phyloP scores from a whole-genome alignment of 1,139 yeast species.

The Pichia cactophila region DNA sequence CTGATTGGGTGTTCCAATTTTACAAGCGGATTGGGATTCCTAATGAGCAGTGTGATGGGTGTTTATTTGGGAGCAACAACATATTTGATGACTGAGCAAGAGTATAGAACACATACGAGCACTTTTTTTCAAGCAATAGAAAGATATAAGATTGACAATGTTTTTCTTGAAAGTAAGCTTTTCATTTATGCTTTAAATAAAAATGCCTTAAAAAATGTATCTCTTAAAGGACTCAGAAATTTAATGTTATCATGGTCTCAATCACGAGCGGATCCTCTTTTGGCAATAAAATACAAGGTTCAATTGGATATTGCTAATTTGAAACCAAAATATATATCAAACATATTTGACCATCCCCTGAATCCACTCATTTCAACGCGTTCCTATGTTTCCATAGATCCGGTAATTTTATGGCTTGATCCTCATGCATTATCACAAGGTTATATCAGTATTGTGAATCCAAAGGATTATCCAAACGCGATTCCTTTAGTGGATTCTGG shows the following conservation, averaged over 20 bases:
- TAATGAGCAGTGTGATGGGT: slow-evolving; percentile 77
- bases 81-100: slow-evolving; percentile 68
- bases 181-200: slow-evolving; percentile 47
- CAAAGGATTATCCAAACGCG: slow-evolving; percentile 54
- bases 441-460: slow-evolving; percentile 70
- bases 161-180: slow-evolving; percentile 81
- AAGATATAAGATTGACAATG: slow-evolving; percentile 75
- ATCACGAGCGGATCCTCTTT: slow-evolving; percentile 40
- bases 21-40: slow-evolving; percentile 77
- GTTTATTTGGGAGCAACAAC: slow-evolving; percentile 84
- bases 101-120: slow-evolving; percentile 68
- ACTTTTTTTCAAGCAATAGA: slow-evolving; percentile 67
- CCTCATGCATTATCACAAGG: slow-evolving; percentile 88
- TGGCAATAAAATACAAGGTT: slow-evolving; percentile 45
- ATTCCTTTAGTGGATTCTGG: slow-evolving; percentile 89
- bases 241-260: slow-evolving; percentile 76
- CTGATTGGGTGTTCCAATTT: slow-evolving; percentile 85
- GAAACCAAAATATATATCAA: slow-evolving; percentile 63
- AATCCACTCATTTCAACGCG: slow-evolving; percentile 83
- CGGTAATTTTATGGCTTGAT: slow-evolving; percentile 80
- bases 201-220: slow-evolving; percentile 56
- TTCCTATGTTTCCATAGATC: slow-evolving; percentile 83
- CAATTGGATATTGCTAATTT: slow-evolving; percentile 58
- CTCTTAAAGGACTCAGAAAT: slow-evolving; percentile 62
- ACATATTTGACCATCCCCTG: slow-evolving; percentile 70